phyloP scores from a whole-genome alignment of 495 filamentous ascomycete species.

The Hypoxylon fragiforme region DNA sequence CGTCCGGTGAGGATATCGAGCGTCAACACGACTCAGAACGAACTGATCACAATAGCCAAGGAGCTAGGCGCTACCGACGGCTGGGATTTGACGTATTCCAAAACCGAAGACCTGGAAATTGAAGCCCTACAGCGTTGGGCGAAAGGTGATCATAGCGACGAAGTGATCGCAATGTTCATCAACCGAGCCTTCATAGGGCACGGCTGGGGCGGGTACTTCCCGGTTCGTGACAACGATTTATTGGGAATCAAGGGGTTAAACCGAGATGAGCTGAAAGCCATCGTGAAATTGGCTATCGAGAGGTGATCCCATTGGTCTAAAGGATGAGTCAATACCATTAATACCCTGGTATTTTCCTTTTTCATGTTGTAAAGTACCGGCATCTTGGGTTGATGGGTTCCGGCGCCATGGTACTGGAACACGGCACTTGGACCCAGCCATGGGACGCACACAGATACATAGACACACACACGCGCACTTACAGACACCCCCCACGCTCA shows the following conservation, averaged over 20 bases:
- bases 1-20: conserved; percentile 32
- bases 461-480: too few species aligned
- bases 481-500: too few species aligned
- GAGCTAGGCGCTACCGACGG: conserved; percentile 27
- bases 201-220: conserved; percentile 34
- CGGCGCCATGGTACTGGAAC: conserved; percentile 20
- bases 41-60: conserved; percentile 30
- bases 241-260: conserved; percentile 28
- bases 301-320: conserved; percentile 10
- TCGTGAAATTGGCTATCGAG: conserved; percentile 28
- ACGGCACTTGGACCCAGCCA: too few species aligned
- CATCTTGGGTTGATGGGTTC: conserved; percentile 2
- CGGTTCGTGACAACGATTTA: conserved; percentile 27
- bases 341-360: conserved; percentile 3
- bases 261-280: conserved; percentile 27
- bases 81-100: conserved; percentile 29
- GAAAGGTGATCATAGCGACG: conserved; percentile 34
- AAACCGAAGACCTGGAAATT: conserved; percentile 26
- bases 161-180: conserved; percentile 35
- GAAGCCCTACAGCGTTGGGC: conserved; percentile 27
- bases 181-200: conserved; percentile 32
- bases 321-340: too few species aligned
- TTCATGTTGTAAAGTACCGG: conserved; percentile 11
- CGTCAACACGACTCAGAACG: conserved; percentile 31
- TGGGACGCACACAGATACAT: too few species aligned